These are phyloP conservation scores for Gaertneriomyces sp. DNA, from an alignment of 192 early-diverging fungal genomes.

Conservation along the genomic window DNA sequence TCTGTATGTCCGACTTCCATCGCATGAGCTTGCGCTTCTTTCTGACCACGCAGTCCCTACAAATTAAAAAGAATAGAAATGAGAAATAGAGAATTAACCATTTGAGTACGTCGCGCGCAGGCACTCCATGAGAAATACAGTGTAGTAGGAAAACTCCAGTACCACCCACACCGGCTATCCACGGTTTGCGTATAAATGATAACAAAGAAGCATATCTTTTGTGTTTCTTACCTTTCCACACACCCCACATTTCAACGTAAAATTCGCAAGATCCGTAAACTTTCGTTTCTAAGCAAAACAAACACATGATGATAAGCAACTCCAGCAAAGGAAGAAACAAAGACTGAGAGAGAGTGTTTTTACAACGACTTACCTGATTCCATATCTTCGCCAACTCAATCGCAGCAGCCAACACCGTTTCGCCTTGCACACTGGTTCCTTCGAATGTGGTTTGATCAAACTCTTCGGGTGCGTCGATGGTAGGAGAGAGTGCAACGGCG, in stretches of 20 bases:
- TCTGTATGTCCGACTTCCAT: conserved; percentile 45
- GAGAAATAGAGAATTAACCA: background rate
- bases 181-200: background rate
- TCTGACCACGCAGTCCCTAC: conserved; percentile 47
- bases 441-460: conserved; percentile 74
- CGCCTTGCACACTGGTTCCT: conserved; percentile 11
- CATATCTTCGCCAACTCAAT: conserved; percentile 39
- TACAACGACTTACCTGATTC: conserved; percentile 29
- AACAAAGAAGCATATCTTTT: background rate
- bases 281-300: conserved; percentile 50
- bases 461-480: conserved; percentile 46
- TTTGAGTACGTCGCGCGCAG: background rate
- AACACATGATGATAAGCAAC: no score
- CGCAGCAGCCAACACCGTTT: conserved; percentile 33
- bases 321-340: no score
- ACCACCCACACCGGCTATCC: background rate
- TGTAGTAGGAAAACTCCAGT: background rate
- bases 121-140: background rate
- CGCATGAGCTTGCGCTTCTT: conserved; percentile 63
- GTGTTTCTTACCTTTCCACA: conserved; percentile 42
- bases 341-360: background rate
- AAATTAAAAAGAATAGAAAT: background rate
- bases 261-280: conserved; percentile 69
- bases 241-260: conserved; percentile 63
- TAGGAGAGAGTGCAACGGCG: conserved; percentile 66